These are phyloP conservation scores for Metschnikowia amazonensis DNA, from an alignment of 805 yeast genomes.

Conservation along the genomic window DNA sequence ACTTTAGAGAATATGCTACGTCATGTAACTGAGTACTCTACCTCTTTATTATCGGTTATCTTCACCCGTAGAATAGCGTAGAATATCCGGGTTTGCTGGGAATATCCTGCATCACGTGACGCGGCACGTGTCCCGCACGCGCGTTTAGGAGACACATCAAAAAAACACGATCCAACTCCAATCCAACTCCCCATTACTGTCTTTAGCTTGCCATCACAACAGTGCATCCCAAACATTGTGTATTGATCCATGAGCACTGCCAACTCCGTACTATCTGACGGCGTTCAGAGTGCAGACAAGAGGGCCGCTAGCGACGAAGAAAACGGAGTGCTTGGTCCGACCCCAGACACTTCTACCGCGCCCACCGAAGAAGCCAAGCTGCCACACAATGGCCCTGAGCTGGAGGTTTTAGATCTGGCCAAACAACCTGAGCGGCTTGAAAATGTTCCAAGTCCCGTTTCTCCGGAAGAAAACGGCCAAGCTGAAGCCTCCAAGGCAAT, in stretches of 20 bases:
- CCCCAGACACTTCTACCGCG: not conserved
- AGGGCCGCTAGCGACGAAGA: not conserved
- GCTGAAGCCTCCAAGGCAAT: not conserved
- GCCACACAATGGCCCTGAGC: not conserved
- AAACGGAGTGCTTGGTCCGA: not conserved
- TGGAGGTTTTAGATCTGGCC: not conserved
- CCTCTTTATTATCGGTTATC: too few relatives aligned
- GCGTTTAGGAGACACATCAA: not conserved
- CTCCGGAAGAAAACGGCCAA: constrained; percentile 5
- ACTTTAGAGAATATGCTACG: too few relatives aligned
- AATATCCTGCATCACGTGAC: too few relatives aligned
- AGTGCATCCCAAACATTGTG: not conserved
- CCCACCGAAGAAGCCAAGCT: not conserved
- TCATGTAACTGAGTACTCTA: too few relatives aligned
- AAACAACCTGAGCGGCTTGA: too few relatives aligned
- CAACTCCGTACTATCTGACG: not conserved
- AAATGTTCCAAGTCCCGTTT: not conserved
- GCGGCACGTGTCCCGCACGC: too few relatives aligned
- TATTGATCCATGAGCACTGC: constrained; percentile 1
- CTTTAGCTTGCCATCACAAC: not conserved
- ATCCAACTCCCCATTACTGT: not conserved
- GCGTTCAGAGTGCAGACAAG: not conserved
- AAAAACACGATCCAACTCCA: not conserved
- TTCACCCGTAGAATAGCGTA: too few relatives aligned
- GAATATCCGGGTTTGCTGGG: too few relatives aligned